Evolutionary conservation across 257 asterid species (phyloP), one percentile per base, ranked within the genome.

Genomic region (Solanum pinnatisectum): DNA sequence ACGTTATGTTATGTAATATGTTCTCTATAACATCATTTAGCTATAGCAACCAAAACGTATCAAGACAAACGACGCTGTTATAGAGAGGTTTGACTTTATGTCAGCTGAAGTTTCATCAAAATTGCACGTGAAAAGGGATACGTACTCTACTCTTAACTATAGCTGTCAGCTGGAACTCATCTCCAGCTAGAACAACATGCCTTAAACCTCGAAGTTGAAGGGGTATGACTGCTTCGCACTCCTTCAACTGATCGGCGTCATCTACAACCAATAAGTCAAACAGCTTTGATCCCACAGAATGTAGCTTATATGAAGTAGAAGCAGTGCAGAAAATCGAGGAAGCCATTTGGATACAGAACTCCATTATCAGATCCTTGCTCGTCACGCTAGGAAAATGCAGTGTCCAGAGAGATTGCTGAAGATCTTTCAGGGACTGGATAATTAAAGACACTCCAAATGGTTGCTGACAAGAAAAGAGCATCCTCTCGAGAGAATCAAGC

Each of bases 321-420:
- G 84, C 52, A 15, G 74, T 70, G 83, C 89, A 87, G 74, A 87
- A 87, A 46, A 81, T 23, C 40, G 40, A 65, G n/a, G 89, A 87
- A 44, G 89, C 71, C 83, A 22, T 37, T 84, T 68, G 81, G 40
- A 82, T 65, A 82, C 87, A 87, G 30, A 81, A 83, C 13, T 82
- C 87, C 70, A 1, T 70, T 18, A 87, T 40, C 60, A 6, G 60
- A 82, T 10, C 49, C 30, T 70, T 70, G 2, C 14, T 68, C 22
- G 8, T 10, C 16, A 6, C 18, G 13, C 27, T 20, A 36, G 71
- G 83, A 86, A 86, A 8, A n/a, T 4, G 46, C 39, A 86, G 88
- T 44, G 15, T 35, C 79, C 83, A 5, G 8, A 86, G 56, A 71
- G 83, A 86, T 68, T 6, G 35, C 42, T 42, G 88, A 70, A 86